These are phyloP conservation scores for Corynascus novoguineensis DNA, from an alignment of 495 filamentous ascomycete species.

Conservation along the genomic window DNA sequence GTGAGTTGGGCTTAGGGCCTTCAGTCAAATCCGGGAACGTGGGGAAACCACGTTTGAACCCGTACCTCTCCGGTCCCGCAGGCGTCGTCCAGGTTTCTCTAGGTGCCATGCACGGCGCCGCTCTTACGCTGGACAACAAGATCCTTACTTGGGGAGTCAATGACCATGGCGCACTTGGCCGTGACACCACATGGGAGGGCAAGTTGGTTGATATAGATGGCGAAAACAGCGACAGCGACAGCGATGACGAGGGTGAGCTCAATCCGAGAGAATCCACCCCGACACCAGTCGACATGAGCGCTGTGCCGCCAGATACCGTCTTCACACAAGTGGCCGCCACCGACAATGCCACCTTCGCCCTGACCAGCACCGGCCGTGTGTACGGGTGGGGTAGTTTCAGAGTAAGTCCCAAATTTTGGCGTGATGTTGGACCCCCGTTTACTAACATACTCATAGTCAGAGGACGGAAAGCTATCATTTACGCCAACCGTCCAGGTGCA, in stretches of 20 bases:
- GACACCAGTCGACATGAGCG: constrained; percentile 39
- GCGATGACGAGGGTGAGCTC: constrained; percentile 43
- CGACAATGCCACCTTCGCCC: constrained; percentile 57
- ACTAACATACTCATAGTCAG: constrained; percentile 4
- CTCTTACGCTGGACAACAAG: constrained; percentile 58
- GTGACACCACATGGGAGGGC: constrained; percentile 52
- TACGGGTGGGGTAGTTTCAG: constrained; percentile 71
- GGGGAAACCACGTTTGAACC: constrained; percentile 2
- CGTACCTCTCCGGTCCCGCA: background rate
- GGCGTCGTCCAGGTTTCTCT: constrained; percentile 58
- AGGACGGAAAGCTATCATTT: constrained; percentile 11
- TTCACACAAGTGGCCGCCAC: constrained; percentile 58
- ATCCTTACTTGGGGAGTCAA: constrained; percentile 72
- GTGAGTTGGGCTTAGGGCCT: constrained; percentile 9
- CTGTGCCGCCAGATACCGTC: constrained; percentile 47
- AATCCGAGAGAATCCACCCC: constrained; percentile 59
- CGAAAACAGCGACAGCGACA: constrained; percentile 39
- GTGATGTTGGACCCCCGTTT: background rate
- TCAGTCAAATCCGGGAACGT: constrained; percentile 7
- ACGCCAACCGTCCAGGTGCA: constrained; percentile 8
- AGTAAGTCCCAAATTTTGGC: constrained; percentile 19
- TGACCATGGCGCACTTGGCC: constrained; percentile 60
- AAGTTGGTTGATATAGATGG: constrained; percentile 46
- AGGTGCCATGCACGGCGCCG: constrained; percentile 63
- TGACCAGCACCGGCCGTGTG: constrained; percentile 59